A percentile compares a stretch with the other conserved stretches of the same genome.
These are phyloP conservation scores for Lichtheimia ramosa DNA, from an alignment of 371 early-diverging fungal genomes.

Conservation along the genomic window DNA sequence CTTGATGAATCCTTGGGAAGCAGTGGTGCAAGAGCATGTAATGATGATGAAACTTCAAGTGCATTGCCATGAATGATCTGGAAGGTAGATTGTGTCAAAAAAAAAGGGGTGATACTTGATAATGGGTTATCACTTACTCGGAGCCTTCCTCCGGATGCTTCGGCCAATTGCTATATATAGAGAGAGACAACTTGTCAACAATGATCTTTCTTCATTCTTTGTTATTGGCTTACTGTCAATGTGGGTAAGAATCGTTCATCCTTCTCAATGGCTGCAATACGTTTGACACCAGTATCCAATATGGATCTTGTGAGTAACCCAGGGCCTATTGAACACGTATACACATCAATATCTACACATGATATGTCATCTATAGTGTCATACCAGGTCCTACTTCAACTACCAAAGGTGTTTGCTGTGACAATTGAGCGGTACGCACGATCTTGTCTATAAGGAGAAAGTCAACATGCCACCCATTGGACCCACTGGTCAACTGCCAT, in stretches of 20 bases:
- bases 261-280: constrained; percentile 78
- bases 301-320: constrained; percentile 81
- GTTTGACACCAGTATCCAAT: constrained; percentile 64
- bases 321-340: constrained; percentile 56
- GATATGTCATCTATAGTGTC: background rate
- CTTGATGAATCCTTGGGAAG: background rate
- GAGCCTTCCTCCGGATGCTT: constrained; percentile 53
- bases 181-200: background rate
- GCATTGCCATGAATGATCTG: constrained; percentile 69
- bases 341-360: background rate
- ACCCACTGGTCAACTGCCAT: too few species aligned
- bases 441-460: constrained; percentile 61
- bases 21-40: constrained; percentile 26
- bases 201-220: background rate
- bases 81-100: background rate
- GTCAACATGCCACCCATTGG: background rate
- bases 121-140: constrained; percentile 24
- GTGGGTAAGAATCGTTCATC: constrained; percentile 75
- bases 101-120: background rate
- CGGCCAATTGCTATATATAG: constrained; percentile 59
- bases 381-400: constrained; percentile 86
- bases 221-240: constrained; percentile 45
- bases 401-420: constrained; percentile 60
- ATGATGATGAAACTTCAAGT: constrained; percentile 39
- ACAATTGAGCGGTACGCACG: constrained; percentile 59